phyloP scores from a whole-genome alignment of 192 early-diverging fungal genomes.

The Entomortierella parvispora region DNA sequence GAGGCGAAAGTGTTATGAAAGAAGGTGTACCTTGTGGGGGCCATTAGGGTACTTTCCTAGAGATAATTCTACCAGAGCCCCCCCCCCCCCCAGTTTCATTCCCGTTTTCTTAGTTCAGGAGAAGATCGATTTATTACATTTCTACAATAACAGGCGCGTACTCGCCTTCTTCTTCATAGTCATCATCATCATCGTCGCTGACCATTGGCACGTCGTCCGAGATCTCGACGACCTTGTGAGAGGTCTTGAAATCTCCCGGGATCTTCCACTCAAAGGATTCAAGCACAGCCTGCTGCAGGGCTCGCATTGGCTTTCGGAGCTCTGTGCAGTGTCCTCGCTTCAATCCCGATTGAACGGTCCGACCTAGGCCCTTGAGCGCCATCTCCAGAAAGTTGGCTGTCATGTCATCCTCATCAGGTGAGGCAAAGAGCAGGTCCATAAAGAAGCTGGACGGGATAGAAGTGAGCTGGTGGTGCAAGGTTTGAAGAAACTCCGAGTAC shows the following conservation, averaged over 20 bases:
- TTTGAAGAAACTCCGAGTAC: constrained; percentile 23
- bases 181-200: constrained; percentile 38
- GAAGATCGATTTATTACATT: constrained; percentile 20
- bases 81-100: no score
- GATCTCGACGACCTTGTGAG: constrained; percentile 30
- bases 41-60: no score
- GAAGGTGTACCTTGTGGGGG: no score
- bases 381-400: constrained; percentile 37
- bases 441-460: constrained; percentile 46
- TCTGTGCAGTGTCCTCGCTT: constrained; percentile 46
- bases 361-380: constrained; percentile 34
- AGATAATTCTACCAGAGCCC: no score
- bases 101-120: no score
- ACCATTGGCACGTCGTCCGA: constrained; percentile 3
- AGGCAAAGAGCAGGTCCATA: constrained; percentile 45
- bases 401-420: constrained; percentile 25
- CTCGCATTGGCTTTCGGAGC: constrained; percentile 54
- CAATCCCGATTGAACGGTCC: constrained; percentile 53
- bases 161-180: constrained; percentile 72
- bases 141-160: constrained; percentile 78
- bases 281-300: constrained; percentile 61
- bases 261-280: constrained; percentile 75
- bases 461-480: constrained; percentile 26
- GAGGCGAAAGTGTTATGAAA: no score
- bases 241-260: constrained; percentile 60